Conservation (phyloP, 306 rosid genomes). For the Corylus avellana region DNA sequence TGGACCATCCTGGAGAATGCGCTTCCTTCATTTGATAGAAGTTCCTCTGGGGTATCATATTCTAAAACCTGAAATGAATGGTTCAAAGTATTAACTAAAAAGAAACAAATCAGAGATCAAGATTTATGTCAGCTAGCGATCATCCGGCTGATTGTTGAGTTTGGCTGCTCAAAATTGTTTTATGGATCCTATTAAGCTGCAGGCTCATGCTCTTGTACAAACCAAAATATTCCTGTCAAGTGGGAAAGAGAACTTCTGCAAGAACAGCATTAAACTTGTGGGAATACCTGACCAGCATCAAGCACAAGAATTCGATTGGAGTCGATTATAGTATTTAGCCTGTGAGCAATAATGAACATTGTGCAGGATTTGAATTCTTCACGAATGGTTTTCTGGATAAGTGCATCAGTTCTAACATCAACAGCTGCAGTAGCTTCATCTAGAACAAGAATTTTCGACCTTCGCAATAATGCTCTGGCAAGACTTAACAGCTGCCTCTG, state of each 20-base stretch:
- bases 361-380: constrained; percentile 83
- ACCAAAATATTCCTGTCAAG: background rate
- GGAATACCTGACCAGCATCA: constrained; percentile 71
- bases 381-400: constrained; percentile 84
- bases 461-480: constrained; percentile 78
- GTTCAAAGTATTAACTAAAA: constrained; percentile 6
- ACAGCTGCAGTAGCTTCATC: constrained; percentile 97
- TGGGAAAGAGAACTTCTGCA: background rate
- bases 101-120: constrained; percentile 5
- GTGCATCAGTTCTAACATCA: constrained; percentile 85
- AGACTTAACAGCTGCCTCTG: constrained; percentile 88
- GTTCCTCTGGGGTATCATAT: constrained; percentile 58
- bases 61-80: constrained; percentile 58
- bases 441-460: constrained; percentile 86
- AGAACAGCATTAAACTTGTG: background rate
- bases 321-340: constrained; percentile 85
- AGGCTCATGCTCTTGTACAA: background rate
- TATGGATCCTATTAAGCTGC: background rate
- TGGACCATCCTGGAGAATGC: constrained; percentile 80
- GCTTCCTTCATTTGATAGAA: constrained; percentile 55
- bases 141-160: background rate
- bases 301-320: constrained; percentile 69
- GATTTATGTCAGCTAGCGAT: constrained; percentile 15
- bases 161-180: background rate
- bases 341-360: constrained; percentile 87